phyloP scores from a whole-genome alignment of 495 filamentous ascomycete genomes.

The Parachaetomium inaequale region DNA sequence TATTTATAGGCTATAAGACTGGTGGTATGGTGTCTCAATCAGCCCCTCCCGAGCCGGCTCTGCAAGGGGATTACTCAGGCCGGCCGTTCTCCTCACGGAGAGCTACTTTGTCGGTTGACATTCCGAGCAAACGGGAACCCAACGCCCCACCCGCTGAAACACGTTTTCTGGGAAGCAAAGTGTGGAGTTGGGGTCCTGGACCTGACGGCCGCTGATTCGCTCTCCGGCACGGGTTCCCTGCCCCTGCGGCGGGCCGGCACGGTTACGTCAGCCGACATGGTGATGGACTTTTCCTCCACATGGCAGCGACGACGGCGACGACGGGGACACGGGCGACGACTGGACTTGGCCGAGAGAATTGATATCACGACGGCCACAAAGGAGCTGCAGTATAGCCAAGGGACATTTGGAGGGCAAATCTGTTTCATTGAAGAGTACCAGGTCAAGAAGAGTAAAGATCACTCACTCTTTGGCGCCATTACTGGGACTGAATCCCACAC shows the following conservation, averaged over 20 bases:
- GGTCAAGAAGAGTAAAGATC: not conserved
- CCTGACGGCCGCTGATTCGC: constrained; percentile 2
- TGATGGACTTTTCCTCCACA: constrained; percentile 9
- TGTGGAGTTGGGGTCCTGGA: too few relatives aligned
- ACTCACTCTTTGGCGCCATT: constrained; percentile 3
- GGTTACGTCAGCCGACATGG: constrained; percentile 9
- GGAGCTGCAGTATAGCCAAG: not conserved
- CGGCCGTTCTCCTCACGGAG: not conserved
- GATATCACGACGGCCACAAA: not conserved
- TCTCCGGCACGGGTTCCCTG: not conserved
- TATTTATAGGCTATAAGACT: not conserved
- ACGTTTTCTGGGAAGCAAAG: not conserved
- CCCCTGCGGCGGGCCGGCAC: not conserved
- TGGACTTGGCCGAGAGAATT: not conserved
- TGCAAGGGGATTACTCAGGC: constrained; percentile 10
- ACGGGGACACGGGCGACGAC: not conserved
- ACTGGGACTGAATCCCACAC: constrained; percentile 1
- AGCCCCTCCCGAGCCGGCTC: not conserved
- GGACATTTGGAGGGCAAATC: not conserved
- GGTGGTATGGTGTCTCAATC: not conserved
- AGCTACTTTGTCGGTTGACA: too few relatives aligned
- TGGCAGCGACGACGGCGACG: not conserved
- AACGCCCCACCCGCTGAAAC: not conserved
- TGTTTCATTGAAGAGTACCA: not conserved
- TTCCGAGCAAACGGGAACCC: not conserved